These are phyloP conservation scores for Hypomontagnella monticulosa DNA, from an alignment of 495 filamentous ascomycete genomes.

Conservation along the genomic window DNA sequence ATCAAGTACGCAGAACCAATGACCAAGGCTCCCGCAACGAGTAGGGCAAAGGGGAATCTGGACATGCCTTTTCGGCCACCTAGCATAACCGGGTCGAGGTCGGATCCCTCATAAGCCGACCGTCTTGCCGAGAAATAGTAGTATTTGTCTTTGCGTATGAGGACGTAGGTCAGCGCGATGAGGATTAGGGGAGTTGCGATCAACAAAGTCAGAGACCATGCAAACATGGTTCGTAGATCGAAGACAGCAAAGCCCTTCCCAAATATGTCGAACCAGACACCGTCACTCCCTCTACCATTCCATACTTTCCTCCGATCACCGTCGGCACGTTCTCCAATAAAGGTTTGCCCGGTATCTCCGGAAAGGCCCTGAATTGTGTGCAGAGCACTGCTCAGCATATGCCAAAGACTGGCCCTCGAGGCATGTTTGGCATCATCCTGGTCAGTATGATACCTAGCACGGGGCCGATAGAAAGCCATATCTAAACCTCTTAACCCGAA, in stretches of 20 bases:
- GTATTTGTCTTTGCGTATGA: conserved; percentile 79
- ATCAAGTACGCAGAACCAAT: conserved; percentile 80
- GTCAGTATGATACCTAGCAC: conserved; percentile 89
- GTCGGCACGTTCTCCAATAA: conserved; percentile 68
- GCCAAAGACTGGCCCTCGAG: conserved; percentile 80
- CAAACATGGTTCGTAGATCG: conserved; percentile 81
- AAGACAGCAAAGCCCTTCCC: conserved; percentile 84
- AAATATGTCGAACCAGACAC: conserved; percentile 96
- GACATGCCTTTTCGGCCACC: conserved; percentile 84
- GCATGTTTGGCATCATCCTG: conserved; percentile 87
- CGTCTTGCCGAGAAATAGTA: conserved; percentile 72
- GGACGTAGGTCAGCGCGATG: conserved; percentile 69
- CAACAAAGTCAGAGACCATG: conserved; percentile 82
- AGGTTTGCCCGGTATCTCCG: conserved; percentile 71
- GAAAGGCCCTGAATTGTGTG: conserved; percentile 76
- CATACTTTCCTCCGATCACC: conserved; percentile 65
- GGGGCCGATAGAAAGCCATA: conserved; percentile 86
- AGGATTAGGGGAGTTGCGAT: conserved; percentile 79
- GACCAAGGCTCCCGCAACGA: conserved; percentile 71
- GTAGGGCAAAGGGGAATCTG: conserved; percentile 81
- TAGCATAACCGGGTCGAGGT: conserved; percentile 69
- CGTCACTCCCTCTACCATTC: conserved; percentile 72
- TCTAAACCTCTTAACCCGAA: conserved; percentile 89
- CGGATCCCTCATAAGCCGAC: conserved; percentile 66
- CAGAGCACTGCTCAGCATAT: conserved; percentile 88